These are phyloP conservation scores for Umbelopsis ramanniana DNA, from an alignment of 192 early-diverging fungal species.

Conservation along the genomic window DNA sequence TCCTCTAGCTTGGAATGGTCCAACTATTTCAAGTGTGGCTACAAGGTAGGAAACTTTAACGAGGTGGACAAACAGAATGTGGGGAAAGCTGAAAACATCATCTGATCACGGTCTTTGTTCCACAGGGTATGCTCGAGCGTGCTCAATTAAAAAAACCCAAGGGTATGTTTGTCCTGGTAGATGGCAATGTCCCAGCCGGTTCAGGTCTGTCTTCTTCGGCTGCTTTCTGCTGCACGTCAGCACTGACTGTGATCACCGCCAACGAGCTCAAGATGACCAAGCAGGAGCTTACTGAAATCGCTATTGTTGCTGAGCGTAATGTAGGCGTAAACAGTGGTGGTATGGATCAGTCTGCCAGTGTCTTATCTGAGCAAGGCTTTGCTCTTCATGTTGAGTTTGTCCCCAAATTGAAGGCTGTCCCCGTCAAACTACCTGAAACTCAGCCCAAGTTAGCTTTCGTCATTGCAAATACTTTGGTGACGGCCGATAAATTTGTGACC, in stretches of 20 bases:
- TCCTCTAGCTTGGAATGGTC: conserved; percentile 75
- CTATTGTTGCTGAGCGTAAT: conserved; percentile 83
- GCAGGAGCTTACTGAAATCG: conserved; percentile 66
- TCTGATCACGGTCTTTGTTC: not conserved
- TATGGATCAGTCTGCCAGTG: conserved; percentile 93
- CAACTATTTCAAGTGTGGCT: conserved; percentile 94
- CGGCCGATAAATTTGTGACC: conserved; percentile 84
- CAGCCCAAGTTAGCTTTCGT: conserved; percentile 71
- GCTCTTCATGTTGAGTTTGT: conserved; percentile 84
- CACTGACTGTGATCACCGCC: conserved; percentile 66
- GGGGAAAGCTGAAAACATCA: not conserved
- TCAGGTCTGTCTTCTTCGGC: conserved; percentile 87
- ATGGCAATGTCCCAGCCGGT: conserved; percentile 82
- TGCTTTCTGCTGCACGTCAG: conserved; percentile 81
- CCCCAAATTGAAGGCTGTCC: conserved; percentile 67
- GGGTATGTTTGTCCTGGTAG: conserved; percentile 72
- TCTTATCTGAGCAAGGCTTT: conserved; percentile 71
- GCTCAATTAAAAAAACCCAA: conserved; percentile 47
- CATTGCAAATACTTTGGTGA: conserved; percentile 87
- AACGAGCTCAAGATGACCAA: conserved; percentile 49
- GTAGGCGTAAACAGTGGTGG: conserved; percentile 78
- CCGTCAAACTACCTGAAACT: conserved; percentile 66
- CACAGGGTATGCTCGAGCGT: conserved; percentile 62
- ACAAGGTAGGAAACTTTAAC: conserved; percentile 58
- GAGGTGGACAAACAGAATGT: not conserved